Percentiles rank a stretch among this genome's conserved stretches.
Evolutionary conservation across 805 yeast species (phyloP).

Genomic region (Teunomyces tritomae): DNA sequence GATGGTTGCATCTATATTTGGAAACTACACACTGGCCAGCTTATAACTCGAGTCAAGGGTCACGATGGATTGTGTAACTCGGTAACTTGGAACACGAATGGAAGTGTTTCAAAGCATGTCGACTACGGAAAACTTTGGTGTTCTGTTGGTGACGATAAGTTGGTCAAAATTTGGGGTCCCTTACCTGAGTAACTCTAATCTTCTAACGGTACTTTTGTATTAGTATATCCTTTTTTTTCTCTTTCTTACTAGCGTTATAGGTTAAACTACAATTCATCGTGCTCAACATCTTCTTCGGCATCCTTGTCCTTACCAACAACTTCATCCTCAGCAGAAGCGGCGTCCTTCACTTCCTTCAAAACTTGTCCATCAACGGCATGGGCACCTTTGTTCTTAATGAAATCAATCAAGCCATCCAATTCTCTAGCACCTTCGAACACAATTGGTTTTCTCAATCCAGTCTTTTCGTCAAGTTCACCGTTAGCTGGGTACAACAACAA

Average conservation of each 20-base stretch:
- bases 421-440: slow-evolving; percentile 71
- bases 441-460: slow-evolving; percentile 52
- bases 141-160: slow-evolving; percentile 80
- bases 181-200: background rate
- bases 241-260: background rate
- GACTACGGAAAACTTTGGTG: slow-evolving; percentile 60
- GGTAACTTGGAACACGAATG: slow-evolving; percentile 64
- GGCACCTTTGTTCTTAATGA: slow-evolving; percentile 69
- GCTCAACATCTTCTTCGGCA: slow-evolving; percentile 21
- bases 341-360: slow-evolving; percentile 21
- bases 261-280: slow-evolving; percentile 38
- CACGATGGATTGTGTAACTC: slow-evolving; percentile 70
- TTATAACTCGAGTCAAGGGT: slow-evolving; percentile 58
- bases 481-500: slow-evolving; percentile 84
- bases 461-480: slow-evolving; percentile 39
- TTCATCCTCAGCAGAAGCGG: slow-evolving; percentile 25
- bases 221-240: background rate
- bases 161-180: slow-evolving; percentile 63
- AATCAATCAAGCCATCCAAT: slow-evolving; percentile 63
- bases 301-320: slow-evolving; percentile 23
- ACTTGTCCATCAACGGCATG: slow-evolving; percentile 54
- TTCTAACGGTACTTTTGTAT: background rate
- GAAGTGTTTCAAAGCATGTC: slow-evolving; percentile 10
- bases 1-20: slow-evolving; percentile 77
- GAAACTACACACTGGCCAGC: slow-evolving; percentile 69